Percentiles rank a stretch among this genome's conserved stretches.
Evolutionary conservation across 2,329 filamentous ascomycete species (phyloP).

Genomic region (Trichoderma sp.): DNA sequence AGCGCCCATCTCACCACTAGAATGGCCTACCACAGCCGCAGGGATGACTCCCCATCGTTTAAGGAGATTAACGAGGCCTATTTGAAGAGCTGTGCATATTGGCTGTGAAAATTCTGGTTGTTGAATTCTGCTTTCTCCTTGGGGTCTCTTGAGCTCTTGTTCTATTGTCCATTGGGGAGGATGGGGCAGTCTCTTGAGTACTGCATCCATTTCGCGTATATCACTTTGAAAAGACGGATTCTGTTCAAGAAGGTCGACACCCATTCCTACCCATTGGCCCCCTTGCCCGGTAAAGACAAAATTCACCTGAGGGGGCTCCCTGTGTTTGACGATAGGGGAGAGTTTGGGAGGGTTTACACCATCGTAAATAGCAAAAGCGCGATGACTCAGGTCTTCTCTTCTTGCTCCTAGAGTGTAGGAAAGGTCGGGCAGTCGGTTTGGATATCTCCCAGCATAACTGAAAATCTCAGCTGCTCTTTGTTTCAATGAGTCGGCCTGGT

Average conservation of each 20-base stretch:
- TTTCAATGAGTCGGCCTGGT: neutral
- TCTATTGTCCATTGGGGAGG: conserved; percentile 8
- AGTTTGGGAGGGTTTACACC: conserved; percentile 21
- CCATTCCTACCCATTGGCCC: conserved; percentile 35
- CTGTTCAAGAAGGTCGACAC: conserved; percentile 14
- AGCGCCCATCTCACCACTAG: conserved; percentile 13
- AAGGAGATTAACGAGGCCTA: neutral
- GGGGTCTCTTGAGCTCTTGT: neutral
- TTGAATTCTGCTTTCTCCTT: neutral
- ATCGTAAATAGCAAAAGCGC: conserved; percentile 38
- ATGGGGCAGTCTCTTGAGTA: neutral
- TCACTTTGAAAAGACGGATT: neutral
- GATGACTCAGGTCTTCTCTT: neutral
- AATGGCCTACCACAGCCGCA: neutral
- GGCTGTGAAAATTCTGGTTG: conserved; percentile 6
- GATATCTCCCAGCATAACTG: neutral
- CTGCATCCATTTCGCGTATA: neutral
- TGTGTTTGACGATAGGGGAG: conserved; percentile 31
- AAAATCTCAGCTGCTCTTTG: neutral
- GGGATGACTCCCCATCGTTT: neutral
- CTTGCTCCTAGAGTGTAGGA: neutral
- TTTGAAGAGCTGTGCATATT: conserved; percentile 6
- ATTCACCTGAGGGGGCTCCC: conserved; percentile 2
- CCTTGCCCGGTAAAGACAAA: conserved; percentile 36
- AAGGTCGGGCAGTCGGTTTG: neutral